Evolutionary conservation across 129 eudicot species (phyloP).

Genomic region (Chrysanthemum seticuspe): DNA sequence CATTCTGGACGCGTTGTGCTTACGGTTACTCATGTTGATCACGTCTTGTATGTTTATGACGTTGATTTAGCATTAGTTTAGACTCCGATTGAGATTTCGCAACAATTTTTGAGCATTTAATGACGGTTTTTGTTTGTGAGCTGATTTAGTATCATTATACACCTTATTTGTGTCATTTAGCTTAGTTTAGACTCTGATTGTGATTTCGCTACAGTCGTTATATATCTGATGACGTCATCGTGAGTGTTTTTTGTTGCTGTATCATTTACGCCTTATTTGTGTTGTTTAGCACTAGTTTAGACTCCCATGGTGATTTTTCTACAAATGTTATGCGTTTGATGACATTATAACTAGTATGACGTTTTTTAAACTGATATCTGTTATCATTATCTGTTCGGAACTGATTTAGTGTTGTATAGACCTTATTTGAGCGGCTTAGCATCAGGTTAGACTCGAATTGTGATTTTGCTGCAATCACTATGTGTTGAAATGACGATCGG

Average conservation of each 20-base stretch:
- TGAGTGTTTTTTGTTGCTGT: slow-evolving; percentile 19
- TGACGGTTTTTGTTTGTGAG: background rate
- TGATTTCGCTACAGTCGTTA: background rate
- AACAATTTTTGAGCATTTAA: no score
- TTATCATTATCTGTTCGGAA: no score
- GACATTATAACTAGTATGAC: no score
- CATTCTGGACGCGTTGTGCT: slow-evolving; percentile 31
- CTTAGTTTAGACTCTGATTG: no score
- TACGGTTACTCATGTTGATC: slow-evolving; percentile 36
- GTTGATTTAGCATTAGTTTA: background rate
- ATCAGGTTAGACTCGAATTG: background rate
- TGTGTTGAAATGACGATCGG: background rate
- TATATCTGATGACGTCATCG: slow-evolving; percentile 24
- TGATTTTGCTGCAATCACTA: slow-evolving; percentile 7
- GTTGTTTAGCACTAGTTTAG: no score
- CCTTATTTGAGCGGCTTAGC: background rate
- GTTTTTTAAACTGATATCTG: no score
- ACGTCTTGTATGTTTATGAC: slow-evolving; percentile 25
- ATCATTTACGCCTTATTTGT: no score
- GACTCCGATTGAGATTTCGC: background rate
- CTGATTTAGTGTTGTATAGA: no score
- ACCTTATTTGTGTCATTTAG: no score
- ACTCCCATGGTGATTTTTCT: no score
- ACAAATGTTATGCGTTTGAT: no score
- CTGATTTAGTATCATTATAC: slow-evolving; percentile 1